Evolutionary conservation across 495 filamentous ascomycete genomes (phyloP).

Genomic region (Penicillium robsamsonii): DNA sequence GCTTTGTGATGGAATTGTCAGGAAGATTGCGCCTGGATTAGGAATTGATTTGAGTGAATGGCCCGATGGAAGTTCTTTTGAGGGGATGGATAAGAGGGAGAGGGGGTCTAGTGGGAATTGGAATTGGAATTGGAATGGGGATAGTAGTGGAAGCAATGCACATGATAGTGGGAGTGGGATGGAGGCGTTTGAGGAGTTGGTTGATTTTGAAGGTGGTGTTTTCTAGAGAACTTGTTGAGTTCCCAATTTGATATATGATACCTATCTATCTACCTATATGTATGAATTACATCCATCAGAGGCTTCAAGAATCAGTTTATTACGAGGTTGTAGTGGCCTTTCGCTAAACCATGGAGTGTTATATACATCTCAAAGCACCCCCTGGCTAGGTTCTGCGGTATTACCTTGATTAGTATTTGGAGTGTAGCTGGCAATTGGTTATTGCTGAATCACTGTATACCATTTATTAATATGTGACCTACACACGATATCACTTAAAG

Average conservation of each 20-base stretch:
- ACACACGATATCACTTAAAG: no score
- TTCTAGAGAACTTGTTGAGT: neutral
- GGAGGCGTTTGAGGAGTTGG: conserved; percentile 19
- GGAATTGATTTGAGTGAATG: conserved; percentile 32
- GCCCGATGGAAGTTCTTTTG: conserved; percentile 20
- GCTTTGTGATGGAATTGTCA: conserved; percentile 34
- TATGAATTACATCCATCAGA: no score
- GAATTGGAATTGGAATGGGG: neutral
- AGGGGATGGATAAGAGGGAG: neutral
- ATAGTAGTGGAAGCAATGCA: neutral
- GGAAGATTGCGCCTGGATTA: conserved; percentile 28
- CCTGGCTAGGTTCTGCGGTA: no score
- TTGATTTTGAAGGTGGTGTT: conserved; percentile 19
- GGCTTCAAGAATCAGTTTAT: no score
- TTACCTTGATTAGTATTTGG: no score
- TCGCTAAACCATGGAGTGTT: no score
- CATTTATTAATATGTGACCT: no score
- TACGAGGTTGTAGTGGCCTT: no score
- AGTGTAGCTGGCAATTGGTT: no score
- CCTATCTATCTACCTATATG: no score
- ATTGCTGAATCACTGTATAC: no score
- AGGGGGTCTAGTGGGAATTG: neutral
- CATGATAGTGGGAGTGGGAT: conserved; percentile 8
- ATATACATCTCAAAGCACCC: no score
- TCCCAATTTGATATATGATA: neutral